A percentile compares a stretch with the other conserved stretches of the same genome.
Conservation (phyloP, 192 early-diverging fungal genomes). For the Coemansia sp. region DNA sequence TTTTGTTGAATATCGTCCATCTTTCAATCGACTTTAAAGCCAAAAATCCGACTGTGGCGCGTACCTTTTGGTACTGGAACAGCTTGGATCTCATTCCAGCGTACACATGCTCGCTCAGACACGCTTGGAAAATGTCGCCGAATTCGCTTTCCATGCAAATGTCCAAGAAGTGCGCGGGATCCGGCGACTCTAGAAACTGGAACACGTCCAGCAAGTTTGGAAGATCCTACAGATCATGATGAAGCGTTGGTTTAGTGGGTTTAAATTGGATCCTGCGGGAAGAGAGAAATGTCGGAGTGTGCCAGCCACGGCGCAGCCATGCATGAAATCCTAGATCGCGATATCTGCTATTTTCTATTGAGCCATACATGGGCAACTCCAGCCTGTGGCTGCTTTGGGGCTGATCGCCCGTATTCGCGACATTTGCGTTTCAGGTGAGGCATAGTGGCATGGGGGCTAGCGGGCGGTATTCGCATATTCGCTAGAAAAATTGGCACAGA, state of each 20-base stretch:
- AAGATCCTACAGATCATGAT: conserved; percentile 16
- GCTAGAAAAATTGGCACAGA: no score
- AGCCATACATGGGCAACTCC: background rate
- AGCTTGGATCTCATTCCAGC: conserved; percentile 50
- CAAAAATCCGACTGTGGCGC: no score
- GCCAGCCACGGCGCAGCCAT: background rate
- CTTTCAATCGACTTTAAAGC: no score
- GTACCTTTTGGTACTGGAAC: conserved; percentile 57
- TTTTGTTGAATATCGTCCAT: no score
- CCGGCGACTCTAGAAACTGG: conserved; percentile 39
- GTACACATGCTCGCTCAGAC: conserved; percentile 11
- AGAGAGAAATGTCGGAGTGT: background rate
- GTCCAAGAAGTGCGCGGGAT: conserved; percentile 23
- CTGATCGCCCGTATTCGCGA: background rate
- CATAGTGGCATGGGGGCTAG: background rate
- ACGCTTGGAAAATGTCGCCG: conserved; percentile 41
- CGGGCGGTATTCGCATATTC: background rate
- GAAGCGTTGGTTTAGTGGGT: background rate
- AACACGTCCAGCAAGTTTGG: conserved; percentile 40
- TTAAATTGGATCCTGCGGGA: background rate
- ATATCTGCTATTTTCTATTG: background rate
- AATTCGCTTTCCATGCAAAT: conserved; percentile 25
- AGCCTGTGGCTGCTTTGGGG: background rate
- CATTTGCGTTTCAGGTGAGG: background rate
- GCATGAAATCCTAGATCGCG: background rate